phyloP scores from a whole-genome alignment of 495 filamentous ascomycete genomes.

The Elaphomyces granulatus region DNA sequence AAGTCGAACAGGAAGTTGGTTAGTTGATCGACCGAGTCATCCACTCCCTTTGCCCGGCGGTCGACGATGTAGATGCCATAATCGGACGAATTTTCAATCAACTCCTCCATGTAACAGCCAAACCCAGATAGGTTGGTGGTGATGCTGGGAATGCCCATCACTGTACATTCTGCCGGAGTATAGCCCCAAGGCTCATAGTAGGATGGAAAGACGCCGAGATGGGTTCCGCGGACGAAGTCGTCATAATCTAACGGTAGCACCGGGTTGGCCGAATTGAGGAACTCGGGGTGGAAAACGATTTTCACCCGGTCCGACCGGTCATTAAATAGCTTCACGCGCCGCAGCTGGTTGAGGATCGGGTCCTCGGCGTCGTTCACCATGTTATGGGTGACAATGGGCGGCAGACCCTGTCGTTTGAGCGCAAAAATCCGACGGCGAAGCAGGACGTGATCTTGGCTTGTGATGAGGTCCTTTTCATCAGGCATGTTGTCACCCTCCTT shows the following conservation, averaged over 20 bases:
- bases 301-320: conserved; percentile 90
- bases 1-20: conserved; percentile 91
- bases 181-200: conserved; percentile 99
- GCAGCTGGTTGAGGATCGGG: conserved; percentile 90
- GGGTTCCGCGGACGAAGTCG: conserved; percentile 94
- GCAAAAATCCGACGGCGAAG: conserved; percentile 83
- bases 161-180: conserved; percentile 94
- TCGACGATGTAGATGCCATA: conserved; percentile 99
- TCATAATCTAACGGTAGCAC: conserved; percentile 95
- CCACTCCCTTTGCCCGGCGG: conserved; percentile 85
- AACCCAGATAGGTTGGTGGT: conserved; percentile 97
- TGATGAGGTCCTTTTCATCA: conserved; percentile 89
- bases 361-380: conserved; percentile 92
- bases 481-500: conserved; percentile 85
- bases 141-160: conserved; percentile 98
- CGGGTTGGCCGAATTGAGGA: conserved; percentile 88
- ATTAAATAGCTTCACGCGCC: conserved; percentile 93
- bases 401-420: conserved; percentile 81
- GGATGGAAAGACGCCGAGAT: conserved; percentile 87
- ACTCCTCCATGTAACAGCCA: conserved; percentile 98
- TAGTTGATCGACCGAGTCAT: conserved; percentile 94
- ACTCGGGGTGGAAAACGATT: conserved; percentile 95
- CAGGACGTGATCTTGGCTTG: conserved; percentile 82
- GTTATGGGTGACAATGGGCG: conserved; percentile 98
- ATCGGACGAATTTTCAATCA: conserved; percentile 94